A percentile compares a stretch with the other conserved stretches of the same genome.
Evolutionary conservation across 495 filamentous ascomycete genomes (phyloP).

Genomic region (Lepidopterella palustris): DNA sequence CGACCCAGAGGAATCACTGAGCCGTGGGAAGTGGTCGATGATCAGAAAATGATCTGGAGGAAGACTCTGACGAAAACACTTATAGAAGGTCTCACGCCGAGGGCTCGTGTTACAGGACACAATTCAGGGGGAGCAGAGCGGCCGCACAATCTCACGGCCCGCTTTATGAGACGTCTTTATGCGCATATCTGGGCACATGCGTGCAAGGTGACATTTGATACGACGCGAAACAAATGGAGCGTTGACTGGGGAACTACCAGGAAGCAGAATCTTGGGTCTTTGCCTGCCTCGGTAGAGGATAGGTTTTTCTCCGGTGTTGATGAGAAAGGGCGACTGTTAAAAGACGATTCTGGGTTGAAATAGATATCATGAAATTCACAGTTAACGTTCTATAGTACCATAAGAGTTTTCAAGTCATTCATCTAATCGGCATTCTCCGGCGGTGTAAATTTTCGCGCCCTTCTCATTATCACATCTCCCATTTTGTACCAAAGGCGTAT

Average conservation of each 20-base stretch:
- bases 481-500: slow-evolving; percentile 9
- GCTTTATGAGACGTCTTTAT: slow-evolving; percentile 24
- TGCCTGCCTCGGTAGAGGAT: slow-evolving; percentile 2
- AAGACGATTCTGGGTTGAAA: too few relatives aligned
- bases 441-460: not conserved
- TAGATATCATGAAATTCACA: too few relatives aligned
- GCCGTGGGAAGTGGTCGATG: too few relatives aligned
- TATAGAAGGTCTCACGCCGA: slow-evolving; percentile 1
- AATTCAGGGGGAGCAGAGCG: slow-evolving; percentile 6
- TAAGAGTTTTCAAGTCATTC: not conserved
- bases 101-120: slow-evolving; percentile 15
- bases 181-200: slow-evolving; percentile 4
- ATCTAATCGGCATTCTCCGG: slow-evolving; percentile 14
- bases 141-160: slow-evolving; percentile 11
- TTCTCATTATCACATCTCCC: not conserved
- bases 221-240: slow-evolving; percentile 12
- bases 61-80: not conserved
- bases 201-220: slow-evolving; percentile 22
- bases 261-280: not conserved
- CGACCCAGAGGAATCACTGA: slow-evolving; percentile 4
- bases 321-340: not conserved
- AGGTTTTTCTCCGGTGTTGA: slow-evolving; percentile 20
- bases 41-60: not conserved
- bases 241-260: slow-evolving; percentile 14
- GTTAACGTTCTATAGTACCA: too few relatives aligned